Percentiles rank a stretch among this genome's conserved stretches.
Conservation (phyloP, 371 early-diverging fungal species). For the Rhizopus microsporus region DNA sequence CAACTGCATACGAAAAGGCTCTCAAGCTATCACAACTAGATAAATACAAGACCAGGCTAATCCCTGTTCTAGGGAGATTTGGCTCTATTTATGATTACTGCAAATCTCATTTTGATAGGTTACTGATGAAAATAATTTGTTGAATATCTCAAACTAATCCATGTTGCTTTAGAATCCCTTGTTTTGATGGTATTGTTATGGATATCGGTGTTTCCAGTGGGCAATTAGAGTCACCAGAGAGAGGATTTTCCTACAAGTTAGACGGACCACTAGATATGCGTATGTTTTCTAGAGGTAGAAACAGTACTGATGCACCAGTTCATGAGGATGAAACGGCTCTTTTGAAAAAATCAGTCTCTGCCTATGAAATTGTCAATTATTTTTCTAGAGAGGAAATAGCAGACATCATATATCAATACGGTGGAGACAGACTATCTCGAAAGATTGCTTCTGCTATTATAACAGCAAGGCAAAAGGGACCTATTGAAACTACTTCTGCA, state of each 20-base stretch:
- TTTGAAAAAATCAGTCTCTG: slow-evolving; percentile 48
- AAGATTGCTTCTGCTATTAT: slow-evolving; percentile 70
- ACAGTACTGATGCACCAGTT: neutral
- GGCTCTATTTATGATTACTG: slow-evolving; percentile 45
- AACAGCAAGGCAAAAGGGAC: slow-evolving; percentile 44
- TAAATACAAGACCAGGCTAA: slow-evolving; percentile 46
- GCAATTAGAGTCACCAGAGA: slow-evolving; percentile 57
- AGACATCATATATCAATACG: slow-evolving; percentile 64
- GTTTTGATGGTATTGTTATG: slow-evolving; percentile 71
- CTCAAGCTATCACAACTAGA: slow-evolving; percentile 41
- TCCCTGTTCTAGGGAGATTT: slow-evolving; percentile 58
- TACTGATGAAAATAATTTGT: slow-evolving; percentile 8
- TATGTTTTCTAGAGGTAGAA: slow-evolving; percentile 54
- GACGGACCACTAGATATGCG: slow-evolving; percentile 76
- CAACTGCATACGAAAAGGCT: slow-evolving; percentile 62
- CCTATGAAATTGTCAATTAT: slow-evolving; percentile 54
- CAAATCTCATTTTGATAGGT: slow-evolving; percentile 25
- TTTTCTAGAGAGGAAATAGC: slow-evolving; percentile 60
- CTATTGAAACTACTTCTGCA: slow-evolving; percentile 57
- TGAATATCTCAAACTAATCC: no score
- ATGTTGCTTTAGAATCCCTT: slow-evolving; percentile 26
- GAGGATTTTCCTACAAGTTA: slow-evolving; percentile 71
- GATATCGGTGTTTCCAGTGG: slow-evolving; percentile 76
- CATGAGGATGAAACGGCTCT: slow-evolving; percentile 29
- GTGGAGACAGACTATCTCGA: slow-evolving; percentile 61